Base-by-base conservation (phyloP, 2,329 filamentous ascomycete species). In the Canariomyces notabilis region DNA sequence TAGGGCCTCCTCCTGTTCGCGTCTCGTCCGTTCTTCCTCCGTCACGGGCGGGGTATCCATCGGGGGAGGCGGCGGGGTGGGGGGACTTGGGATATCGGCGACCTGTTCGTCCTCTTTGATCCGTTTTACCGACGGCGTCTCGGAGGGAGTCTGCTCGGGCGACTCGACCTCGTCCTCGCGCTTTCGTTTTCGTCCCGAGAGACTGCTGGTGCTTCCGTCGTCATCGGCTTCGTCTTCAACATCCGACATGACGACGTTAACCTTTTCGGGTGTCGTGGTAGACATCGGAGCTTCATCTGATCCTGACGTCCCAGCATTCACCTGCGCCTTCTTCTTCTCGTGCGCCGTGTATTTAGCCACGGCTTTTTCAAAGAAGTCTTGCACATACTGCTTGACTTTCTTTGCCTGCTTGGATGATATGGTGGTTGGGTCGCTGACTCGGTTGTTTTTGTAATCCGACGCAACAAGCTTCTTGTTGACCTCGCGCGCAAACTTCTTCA, bases 391-490 rank as follows among this genome's bases (percentile, higher is more conserved):
- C 68, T 88, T 95, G 49, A 96, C 80, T 53, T 89, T 88, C 61
- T 83, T 84, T 57, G 84, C 79, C 59, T 93, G 87, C 61, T 88
- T 90, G 29, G 86, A 78, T 21, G 77, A 79, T 54, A 96, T 83
- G 39, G 63, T 62, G 11, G 80, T 87, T 0, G 89, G 91, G 59
- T 96, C 84, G 37, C 80, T 77, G 8, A 96, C 89, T n/a, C 89
- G 83, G 38, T 82, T 80, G 60, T 91, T 85, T 64, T 95, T 95
- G 69, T 87, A 96, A 64, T 97, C 91, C 0, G 89, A 93, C 15
- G 87, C 80, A 16, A 95, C 90, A 12, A 97, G 77, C 65, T 91
- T 95, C 67, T 95, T 95, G 46, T 82, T 82, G 37, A 91, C 77
- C 64, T 84, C 76, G 58, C 82, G 80, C 45, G 74, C 75, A 38